Evolutionary conservation across 495 filamentous ascomycete genomes (phyloP).

Genomic region (Annulohypoxylon maeteangense): DNA sequence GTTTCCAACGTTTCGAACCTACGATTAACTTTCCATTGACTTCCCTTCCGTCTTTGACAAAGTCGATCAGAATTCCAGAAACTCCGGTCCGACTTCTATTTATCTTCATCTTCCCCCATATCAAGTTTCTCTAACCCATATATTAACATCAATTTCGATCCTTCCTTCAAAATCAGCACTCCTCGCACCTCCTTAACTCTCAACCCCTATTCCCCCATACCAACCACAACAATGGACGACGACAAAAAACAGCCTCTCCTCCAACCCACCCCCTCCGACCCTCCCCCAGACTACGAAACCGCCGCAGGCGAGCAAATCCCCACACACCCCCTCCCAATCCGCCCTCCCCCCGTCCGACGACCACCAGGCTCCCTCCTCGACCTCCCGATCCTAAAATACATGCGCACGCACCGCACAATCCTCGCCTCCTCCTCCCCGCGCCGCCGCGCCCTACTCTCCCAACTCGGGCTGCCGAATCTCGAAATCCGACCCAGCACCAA

Average conservation of each 20-base stretch:
- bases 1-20: neutral
- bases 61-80: neutral
- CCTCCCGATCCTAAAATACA: slow-evolving; percentile 77
- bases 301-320: slow-evolving; percentile 49
- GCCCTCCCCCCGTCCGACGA: slow-evolving; percentile 11
- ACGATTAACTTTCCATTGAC: neutral
- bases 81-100: neutral
- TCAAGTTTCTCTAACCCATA: neutral
- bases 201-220: neutral
- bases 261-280: slow-evolving; percentile 49
- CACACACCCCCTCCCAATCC: slow-evolving; percentile 19
- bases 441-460: slow-evolving; percentile 78
- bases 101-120: neutral
- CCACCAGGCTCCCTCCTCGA: slow-evolving; percentile 78
- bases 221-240: slow-evolving; percentile 40
- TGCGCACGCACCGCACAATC: slow-evolving; percentile 79
- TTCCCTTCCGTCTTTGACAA: neutral
- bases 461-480: slow-evolving; percentile 78
- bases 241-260: slow-evolving; percentile 34
- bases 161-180: neutral
- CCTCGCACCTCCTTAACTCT: neutral
- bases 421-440: slow-evolving; percentile 90
- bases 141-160: neutral
- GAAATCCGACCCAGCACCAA: slow-evolving; percentile 83
- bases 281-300: slow-evolving; percentile 57